Percentiles rank a stretch among this genome's conserved stretches.
These are phyloP conservation scores for Cladorrhinum sp. DNA, from an alignment of 2,329 filamentous ascomycete species.

Conservation along the genomic window DNA sequence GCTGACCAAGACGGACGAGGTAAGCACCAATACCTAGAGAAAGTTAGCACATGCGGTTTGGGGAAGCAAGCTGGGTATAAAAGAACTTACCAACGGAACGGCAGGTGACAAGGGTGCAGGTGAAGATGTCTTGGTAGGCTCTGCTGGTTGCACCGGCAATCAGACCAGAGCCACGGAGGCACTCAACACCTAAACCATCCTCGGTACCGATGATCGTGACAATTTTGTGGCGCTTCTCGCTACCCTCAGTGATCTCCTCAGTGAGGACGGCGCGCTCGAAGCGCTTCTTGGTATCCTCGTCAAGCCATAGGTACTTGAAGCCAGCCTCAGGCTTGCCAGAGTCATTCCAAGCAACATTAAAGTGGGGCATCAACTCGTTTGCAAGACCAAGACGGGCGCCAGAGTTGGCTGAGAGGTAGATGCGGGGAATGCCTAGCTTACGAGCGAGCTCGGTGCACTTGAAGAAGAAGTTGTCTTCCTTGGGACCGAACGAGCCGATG, in stretches of 20 bases:
- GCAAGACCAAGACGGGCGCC: constrained; percentile 96
- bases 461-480: constrained; percentile 97
- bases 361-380: constrained; percentile 94
- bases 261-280: constrained; percentile 88
- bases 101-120: constrained; percentile 94
- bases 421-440: constrained; percentile 90
- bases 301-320: constrained; percentile 97
- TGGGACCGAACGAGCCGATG: constrained; percentile 95
- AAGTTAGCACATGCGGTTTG: constrained; percentile 14
- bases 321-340: constrained; percentile 74
- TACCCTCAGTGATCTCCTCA: constrained; percentile 79
- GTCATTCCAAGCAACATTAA: constrained; percentile 96
- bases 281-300: constrained; percentile 77
- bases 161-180: constrained; percentile 91
- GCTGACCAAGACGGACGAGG: constrained; percentile 94
- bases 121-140: constrained; percentile 99
- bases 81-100: constrained; percentile 77
- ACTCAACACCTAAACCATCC: constrained; percentile 96
- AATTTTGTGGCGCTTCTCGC: constrained; percentile 90
- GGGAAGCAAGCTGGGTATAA: constrained; percentile 12
- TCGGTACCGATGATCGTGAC: constrained; percentile 89
- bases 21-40: constrained; percentile 85
- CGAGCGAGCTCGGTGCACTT: constrained; percentile 97
- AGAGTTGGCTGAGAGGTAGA: constrained; percentile 98
- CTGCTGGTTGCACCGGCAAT: constrained; percentile 96